These are phyloP conservation scores for Gorgonomyces haynaldii DNA, from an alignment of 192 early-diverging fungal species.

Conservation along the genomic window DNA sequence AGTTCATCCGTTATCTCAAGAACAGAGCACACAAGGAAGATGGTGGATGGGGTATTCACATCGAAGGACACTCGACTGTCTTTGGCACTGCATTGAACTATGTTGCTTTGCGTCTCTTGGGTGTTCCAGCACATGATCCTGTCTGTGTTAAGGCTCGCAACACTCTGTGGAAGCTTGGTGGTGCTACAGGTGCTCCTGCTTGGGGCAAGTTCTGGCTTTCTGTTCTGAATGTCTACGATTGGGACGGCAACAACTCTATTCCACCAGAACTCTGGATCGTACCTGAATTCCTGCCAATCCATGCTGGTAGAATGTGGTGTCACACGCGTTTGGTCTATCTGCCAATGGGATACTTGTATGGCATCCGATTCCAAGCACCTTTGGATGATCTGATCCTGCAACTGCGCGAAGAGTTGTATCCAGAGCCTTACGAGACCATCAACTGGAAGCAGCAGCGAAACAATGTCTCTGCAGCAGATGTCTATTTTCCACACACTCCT, in stretches of 20 bases:
- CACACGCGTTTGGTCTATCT: slow-evolving; percentile 89
- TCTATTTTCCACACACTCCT: slow-evolving; percentile 73
- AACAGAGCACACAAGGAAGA: slow-evolving; percentile 71
- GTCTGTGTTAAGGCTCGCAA: slow-evolving; percentile 70
- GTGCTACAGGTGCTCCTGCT: slow-evolving; percentile 71
- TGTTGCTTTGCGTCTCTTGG: slow-evolving; percentile 75
- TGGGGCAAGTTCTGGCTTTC: slow-evolving; percentile 99
- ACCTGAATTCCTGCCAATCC: slow-evolving; percentile 68
- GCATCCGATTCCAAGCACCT: slow-evolving; percentile 43
- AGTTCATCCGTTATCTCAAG: slow-evolving; percentile 80
- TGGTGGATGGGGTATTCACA: slow-evolving; percentile 97
- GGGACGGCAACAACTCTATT: slow-evolving; percentile 91
- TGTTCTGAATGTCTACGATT: slow-evolving; percentile 83
- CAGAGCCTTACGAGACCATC: slow-evolving; percentile 74
- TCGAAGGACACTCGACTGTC: slow-evolving; percentile 80
- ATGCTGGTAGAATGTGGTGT: slow-evolving; percentile 88
- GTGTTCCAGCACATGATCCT: slow-evolving; percentile 74
- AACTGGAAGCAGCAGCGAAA: slow-evolving; percentile 68
- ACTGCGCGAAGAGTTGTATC: slow-evolving; percentile 82
- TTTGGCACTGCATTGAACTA: slow-evolving; percentile 97
- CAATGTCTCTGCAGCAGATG: slow-evolving; percentile 70
- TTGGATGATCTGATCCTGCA: slow-evolving; percentile 56
- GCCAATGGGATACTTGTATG: slow-evolving; percentile 93
- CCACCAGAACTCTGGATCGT: slow-evolving; percentile 85
- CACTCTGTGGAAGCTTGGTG: slow-evolving; percentile 73